Conservation (phyloP, 1,139 yeast species). For the Saccharomycopsis phalli region DNA sequence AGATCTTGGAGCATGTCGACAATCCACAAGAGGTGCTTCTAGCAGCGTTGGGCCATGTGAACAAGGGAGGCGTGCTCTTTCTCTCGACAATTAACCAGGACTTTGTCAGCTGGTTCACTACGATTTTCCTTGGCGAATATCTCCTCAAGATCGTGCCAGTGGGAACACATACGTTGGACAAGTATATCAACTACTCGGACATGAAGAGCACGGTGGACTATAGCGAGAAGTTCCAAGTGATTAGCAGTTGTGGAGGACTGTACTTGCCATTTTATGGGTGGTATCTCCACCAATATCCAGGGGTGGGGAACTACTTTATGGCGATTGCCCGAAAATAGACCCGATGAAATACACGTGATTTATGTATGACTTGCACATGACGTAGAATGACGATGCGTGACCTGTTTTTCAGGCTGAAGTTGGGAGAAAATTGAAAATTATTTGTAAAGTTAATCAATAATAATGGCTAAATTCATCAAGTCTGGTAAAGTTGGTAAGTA, state of each 20-base stretch:
- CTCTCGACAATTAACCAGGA: constrained; percentile 90
- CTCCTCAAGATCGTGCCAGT: constrained; percentile 72
- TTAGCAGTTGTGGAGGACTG: constrained; percentile 66
- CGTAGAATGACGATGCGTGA: no score
- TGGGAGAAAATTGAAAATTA: no score
- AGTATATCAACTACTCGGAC: constrained; percentile 75
- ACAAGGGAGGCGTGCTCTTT: constrained; percentile 79
- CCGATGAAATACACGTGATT: no score
- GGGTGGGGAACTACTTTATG: constrained; percentile 80
- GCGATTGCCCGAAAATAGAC: constrained; percentile 63
- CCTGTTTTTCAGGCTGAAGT: background rate
- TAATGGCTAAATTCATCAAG: constrained; percentile 96
- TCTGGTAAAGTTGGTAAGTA: constrained; percentile 99
- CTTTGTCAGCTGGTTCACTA: constrained; percentile 82
- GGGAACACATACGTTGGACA: constrained; percentile 84
- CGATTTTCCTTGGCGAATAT: constrained; percentile 85
- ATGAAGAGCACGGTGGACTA: constrained; percentile 48
- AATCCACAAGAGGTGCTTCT: constrained; percentile 60
- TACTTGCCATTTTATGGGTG: constrained; percentile 83
- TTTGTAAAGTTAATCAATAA: constrained; percentile 21
- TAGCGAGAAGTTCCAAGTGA: constrained; percentile 44
- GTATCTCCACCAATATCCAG: constrained; percentile 53
- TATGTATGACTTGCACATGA: no score
- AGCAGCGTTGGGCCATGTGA: constrained; percentile 58
- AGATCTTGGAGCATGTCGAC: constrained; percentile 89